A percentile compares a stretch with the other conserved stretches of the same genome.
phyloP scores from a whole-genome alignment of 495 filamentous ascomycete species.

The Schizothecium vesticola region DNA sequence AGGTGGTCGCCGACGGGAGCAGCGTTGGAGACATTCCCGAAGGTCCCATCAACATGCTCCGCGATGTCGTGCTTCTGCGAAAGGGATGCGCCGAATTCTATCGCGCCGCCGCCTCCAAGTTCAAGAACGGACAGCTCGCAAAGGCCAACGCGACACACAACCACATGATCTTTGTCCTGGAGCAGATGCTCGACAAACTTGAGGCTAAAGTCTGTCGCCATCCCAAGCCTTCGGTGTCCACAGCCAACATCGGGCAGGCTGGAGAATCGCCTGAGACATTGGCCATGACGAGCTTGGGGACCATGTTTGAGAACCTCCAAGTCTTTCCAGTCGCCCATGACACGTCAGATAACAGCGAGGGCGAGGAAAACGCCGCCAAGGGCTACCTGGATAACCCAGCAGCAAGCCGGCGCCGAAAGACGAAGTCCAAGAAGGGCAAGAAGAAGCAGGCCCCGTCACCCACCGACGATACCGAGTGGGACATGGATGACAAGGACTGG shows the following conservation, averaged over 20 bases:
- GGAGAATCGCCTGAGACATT: neutral
- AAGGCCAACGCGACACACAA: conserved; percentile 20
- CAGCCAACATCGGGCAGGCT: neutral
- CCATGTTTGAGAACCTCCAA: conserved; percentile 27
- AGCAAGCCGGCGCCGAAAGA: conserved; percentile 10
- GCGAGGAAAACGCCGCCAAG: conserved; percentile 1
- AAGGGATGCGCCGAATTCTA: conserved; percentile 26
- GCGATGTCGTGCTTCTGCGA: conserved; percentile 25
- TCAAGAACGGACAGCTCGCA: conserved; percentile 14
- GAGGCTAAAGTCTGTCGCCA: conserved; percentile 7
- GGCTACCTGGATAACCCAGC: neutral
- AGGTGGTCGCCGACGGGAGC: conserved; percentile 13
- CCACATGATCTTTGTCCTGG: conserved; percentile 26
- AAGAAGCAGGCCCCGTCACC: conserved; percentile 17
- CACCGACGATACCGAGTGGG: neutral
- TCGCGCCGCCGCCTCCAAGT: conserved; percentile 8
- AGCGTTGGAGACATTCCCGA: conserved; percentile 23
- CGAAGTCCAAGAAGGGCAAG: conserved; percentile 16
- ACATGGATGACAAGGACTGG: neutral
- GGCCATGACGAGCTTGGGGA: conserved; percentile 19
- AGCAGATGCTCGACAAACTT: conserved; percentile 20
- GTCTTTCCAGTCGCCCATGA: conserved; percentile 10
- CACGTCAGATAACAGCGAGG: conserved; percentile 1
- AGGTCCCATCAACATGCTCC: conserved; percentile 21
- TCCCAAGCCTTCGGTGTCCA: neutral